Percentiles rank a stretch among this genome's conserved stretches.
Evolutionary conservation across 2,329 filamentous ascomycete species (phyloP).

Genomic region (Aureobasidium mangrovei): DNA sequence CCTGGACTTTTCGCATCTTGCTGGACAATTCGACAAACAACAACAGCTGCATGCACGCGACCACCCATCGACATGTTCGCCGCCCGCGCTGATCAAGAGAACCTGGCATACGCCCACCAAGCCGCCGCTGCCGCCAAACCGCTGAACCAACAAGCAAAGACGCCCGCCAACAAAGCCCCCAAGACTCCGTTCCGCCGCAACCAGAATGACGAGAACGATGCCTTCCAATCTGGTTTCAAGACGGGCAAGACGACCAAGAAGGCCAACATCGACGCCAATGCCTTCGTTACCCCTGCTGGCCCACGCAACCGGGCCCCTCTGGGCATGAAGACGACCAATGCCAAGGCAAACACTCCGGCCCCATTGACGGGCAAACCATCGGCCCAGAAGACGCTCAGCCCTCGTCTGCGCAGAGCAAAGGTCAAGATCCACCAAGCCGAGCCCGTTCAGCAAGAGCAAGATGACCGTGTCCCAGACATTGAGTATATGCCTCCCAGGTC

Average conservation of each 20-base stretch:
- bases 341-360: constrained; percentile 61
- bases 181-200: constrained; percentile 76
- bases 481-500: constrained; percentile 81
- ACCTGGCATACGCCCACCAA: constrained; percentile 68
- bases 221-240: constrained; percentile 49
- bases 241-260: constrained; percentile 51
- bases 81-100: constrained; percentile 72
- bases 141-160: constrained; percentile 66
- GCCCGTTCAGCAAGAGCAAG: constrained; percentile 20
- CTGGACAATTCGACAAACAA: not conserved
- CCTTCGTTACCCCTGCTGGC: constrained; percentile 71
- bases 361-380: constrained; percentile 43
- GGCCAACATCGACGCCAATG: constrained; percentile 48
- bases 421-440: constrained; percentile 58
- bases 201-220: constrained; percentile 79
- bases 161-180: constrained; percentile 63
- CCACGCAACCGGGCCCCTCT: constrained; percentile 69
- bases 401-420: constrained; percentile 45
- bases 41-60: not conserved
- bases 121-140: constrained; percentile 62
- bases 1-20: not conserved
- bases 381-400: constrained; percentile 40
- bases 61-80: constrained; percentile 55
- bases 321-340: constrained; percentile 94
- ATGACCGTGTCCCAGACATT: constrained; percentile 60